Conservation (phyloP, 2,329 filamentous ascomycete species). For the Tolypocladium tundrense region DNA sequence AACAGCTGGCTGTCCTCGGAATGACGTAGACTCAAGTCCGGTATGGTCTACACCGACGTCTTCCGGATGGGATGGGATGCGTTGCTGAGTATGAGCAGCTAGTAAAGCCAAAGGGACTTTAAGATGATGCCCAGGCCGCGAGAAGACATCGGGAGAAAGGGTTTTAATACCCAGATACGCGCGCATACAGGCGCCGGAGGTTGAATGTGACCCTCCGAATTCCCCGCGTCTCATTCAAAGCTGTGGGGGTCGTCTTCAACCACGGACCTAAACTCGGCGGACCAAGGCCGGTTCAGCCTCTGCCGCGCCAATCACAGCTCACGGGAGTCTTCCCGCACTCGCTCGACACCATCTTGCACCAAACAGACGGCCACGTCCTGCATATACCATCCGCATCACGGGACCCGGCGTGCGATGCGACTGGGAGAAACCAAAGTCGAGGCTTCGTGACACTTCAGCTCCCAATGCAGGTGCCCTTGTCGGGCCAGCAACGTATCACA, state of each 20-base stretch:
- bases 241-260: background rate
- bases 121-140: background rate
- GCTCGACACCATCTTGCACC: background rate
- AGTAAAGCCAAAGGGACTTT: background rate
- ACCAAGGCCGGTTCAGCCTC: background rate
- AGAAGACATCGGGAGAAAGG: background rate
- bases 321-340: background rate
- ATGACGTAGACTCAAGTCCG: background rate
- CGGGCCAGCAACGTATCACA: background rate
- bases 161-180: background rate
- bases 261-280: background rate
- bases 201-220: background rate
- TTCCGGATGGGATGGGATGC: background rate
- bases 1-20: background rate
- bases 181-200: background rate
- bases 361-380: background rate
- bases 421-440: background rate
- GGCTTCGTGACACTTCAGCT: background rate
- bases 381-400: background rate
- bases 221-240: background rate
- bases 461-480: background rate
- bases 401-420: background rate
- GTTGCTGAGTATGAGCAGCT: background rate
- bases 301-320: slow-evolving; percentile 5
- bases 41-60: background rate